Percentiles rank a stretch among this genome's conserved stretches.
phyloP scores from a whole-genome alignment of 768 basidiomycete genomes.

The Asterophora lycoperdoides region DNA sequence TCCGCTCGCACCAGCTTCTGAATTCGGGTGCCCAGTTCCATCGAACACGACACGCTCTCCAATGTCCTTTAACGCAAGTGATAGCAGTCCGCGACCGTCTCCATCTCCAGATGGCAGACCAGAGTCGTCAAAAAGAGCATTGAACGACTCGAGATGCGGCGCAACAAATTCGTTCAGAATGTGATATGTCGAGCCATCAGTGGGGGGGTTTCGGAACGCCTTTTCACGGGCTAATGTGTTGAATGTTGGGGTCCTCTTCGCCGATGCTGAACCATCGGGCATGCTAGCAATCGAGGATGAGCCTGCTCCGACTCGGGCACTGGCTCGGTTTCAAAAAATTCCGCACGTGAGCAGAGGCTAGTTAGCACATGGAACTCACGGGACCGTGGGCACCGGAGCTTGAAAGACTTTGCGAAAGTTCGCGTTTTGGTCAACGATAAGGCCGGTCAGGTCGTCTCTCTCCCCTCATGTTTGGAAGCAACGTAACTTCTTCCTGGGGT shows the following conservation, averaged over 20 bases:
- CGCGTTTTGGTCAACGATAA: slow-evolving; percentile 12
- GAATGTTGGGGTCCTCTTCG: slow-evolving; percentile 55
- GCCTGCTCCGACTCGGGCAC: not conserved
- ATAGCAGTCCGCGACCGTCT: slow-evolving; percentile 76
- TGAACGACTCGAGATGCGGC: slow-evolving; percentile 95
- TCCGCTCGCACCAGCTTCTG: slow-evolving; percentile 48
- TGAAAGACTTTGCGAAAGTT: slow-evolving; percentile 28
- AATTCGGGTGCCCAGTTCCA: slow-evolving; percentile 50
- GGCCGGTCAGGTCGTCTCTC: not conserved
- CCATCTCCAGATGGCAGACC: slow-evolving; percentile 71
- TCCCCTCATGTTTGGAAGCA: slow-evolving; percentile 54
- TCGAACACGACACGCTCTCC: slow-evolving; percentile 93
- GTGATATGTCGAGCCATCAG: slow-evolving; percentile 62
- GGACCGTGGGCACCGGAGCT: slow-evolving; percentile 31
- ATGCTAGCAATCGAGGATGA: slow-evolving; percentile 30
- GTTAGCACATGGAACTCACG: slow-evolving; percentile 9
- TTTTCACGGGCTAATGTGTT: slow-evolving; percentile 79
- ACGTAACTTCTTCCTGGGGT: slow-evolving; percentile 61
- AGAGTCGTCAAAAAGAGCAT: slow-evolving; percentile 91
- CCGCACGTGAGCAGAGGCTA: slow-evolving; percentile 28
- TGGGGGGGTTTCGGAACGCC: slow-evolving; percentile 71
- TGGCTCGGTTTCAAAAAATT: slow-evolving; percentile 22
- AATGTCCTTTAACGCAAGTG: slow-evolving; percentile 76
- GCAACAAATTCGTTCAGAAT: slow-evolving; percentile 90
- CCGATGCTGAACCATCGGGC: slow-evolving; percentile 44